Evolutionary conservation across 805 yeast genomes (phyloP).

Genomic region (Lachancea fermentati): DNA sequence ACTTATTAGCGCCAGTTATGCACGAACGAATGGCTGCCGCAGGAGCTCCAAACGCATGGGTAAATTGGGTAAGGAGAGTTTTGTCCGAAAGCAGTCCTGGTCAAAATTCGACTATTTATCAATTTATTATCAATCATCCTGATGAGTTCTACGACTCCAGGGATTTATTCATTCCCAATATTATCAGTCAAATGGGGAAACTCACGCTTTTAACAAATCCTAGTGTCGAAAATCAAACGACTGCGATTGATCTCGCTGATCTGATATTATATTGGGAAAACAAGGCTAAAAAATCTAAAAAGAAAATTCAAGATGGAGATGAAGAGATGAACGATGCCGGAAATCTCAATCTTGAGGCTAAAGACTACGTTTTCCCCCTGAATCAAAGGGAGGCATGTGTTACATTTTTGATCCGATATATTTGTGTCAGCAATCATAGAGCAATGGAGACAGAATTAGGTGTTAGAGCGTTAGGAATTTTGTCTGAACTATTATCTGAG

Average conservation of each 20-base stretch:
- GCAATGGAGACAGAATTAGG: conserved; percentile 82
- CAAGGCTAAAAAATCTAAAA: conserved; percentile 32
- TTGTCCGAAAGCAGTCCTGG: conserved; percentile 83
- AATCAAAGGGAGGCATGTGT: conserved; percentile 85
- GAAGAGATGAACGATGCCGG: conserved; percentile 26
- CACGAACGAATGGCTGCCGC: conserved; percentile 53
- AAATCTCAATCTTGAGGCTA: conserved; percentile 23
- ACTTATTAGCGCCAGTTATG: conserved; percentile 82
- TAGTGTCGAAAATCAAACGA: conserved; percentile 69
- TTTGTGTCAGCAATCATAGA: conserved; percentile 79
- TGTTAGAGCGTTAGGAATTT: conserved; percentile 69
- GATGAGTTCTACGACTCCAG: conserved; percentile 80
- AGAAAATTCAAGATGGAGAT: conserved; percentile 7
- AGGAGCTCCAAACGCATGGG: conserved; percentile 59
- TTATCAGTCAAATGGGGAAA: conserved; percentile 89
- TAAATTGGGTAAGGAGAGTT: conserved; percentile 91
- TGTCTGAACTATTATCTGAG: conserved; percentile 66
- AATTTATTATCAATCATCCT: conserved; percentile 80
- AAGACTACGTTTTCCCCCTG: conserved; percentile 41
- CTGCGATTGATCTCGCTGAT: conserved; percentile 88
- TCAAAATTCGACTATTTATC: conserved; percentile 83
- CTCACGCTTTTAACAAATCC: conserved; percentile 73
- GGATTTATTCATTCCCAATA: conserved; percentile 82
- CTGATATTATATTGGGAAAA: conserved; percentile 82
- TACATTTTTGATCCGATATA: conserved; percentile 79